A percentile compares a stretch with the other conserved stretches of the same genome.
Conservation (phyloP, 768 basidiomycete species). For the Lactarius psammicola region DNA sequence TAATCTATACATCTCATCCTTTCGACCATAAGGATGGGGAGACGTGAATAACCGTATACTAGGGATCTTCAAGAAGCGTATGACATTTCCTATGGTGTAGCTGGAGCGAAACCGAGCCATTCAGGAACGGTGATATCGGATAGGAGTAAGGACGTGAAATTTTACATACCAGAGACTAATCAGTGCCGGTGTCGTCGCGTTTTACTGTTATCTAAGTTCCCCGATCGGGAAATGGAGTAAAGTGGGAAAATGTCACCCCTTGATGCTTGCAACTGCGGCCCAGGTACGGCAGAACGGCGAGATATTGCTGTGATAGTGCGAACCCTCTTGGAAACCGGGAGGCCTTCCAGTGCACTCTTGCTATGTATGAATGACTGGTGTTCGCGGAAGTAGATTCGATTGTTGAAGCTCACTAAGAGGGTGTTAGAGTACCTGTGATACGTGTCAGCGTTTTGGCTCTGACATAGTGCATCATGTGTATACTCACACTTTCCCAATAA, state of each 20-base stretch:
- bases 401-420: neutral
- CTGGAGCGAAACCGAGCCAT: neutral
- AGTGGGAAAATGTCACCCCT: too few species aligned
- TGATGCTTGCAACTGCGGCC: too few species aligned
- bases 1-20: too few species aligned
- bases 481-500: neutral
- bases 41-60: neutral
- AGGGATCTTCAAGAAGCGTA: neutral
- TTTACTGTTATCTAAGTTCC: too few species aligned
- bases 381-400: neutral
- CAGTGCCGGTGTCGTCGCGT: too few species aligned
- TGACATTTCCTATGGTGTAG: neutral
- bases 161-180: neutral
- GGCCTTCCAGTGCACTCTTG: rapidly evolving
- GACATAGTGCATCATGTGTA: neutral
- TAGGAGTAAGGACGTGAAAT: neutral
- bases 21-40: neutral
- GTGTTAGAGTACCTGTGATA: neutral
- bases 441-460: neutral
- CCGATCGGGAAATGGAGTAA: too few species aligned
- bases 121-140: neutral
- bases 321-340: neutral
- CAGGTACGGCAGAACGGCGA: too few species aligned
- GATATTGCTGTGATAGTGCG: too few species aligned
- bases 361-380: neutral